Conservation (phyloP, 164 flowering plant genomes). For the Vitis riparia region DNA sequence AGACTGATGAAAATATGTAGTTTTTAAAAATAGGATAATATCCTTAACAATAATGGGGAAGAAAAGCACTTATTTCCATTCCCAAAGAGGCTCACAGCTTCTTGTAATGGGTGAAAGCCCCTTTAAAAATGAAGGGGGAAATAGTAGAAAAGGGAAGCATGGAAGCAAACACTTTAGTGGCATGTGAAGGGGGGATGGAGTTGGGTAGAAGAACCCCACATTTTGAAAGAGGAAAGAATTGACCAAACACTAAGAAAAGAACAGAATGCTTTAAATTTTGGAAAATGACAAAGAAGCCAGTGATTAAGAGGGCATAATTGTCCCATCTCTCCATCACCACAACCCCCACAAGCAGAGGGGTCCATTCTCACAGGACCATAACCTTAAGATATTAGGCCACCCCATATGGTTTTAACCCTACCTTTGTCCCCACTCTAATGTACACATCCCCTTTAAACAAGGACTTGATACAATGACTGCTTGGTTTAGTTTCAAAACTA, state of each 20-base stretch:
- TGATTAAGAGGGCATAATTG: conserved; percentile 20
- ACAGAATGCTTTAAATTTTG: conserved; percentile 19
- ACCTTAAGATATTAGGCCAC: neutral
- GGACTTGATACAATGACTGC: neutral
- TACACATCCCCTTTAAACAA: neutral
- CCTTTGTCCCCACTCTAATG: conserved; percentile 6
- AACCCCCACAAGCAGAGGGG: conserved; percentile 1
- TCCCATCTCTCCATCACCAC: conserved; percentile 25
- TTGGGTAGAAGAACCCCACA: no score
- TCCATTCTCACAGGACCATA: conserved; percentile 6
- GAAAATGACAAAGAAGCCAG: conserved; percentile 34
- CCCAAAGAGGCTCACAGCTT: no score
- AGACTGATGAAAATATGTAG: no score
- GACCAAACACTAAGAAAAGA: conserved; percentile 33
- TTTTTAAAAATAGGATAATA: no score
- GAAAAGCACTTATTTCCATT: no score
- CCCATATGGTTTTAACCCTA: conserved; percentile 6
- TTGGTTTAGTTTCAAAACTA: neutral
- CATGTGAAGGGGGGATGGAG: no score
- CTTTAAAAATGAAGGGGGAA: no score
- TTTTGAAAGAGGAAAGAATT: conserved; percentile 9
- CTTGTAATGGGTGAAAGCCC: no score
- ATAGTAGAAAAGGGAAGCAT: neutral
- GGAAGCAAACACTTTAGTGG: no score
- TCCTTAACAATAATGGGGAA: no score